Base-by-base conservation (phyloP, 768 basidiomycete genomes). In the Pisolithus orientalis region DNA sequence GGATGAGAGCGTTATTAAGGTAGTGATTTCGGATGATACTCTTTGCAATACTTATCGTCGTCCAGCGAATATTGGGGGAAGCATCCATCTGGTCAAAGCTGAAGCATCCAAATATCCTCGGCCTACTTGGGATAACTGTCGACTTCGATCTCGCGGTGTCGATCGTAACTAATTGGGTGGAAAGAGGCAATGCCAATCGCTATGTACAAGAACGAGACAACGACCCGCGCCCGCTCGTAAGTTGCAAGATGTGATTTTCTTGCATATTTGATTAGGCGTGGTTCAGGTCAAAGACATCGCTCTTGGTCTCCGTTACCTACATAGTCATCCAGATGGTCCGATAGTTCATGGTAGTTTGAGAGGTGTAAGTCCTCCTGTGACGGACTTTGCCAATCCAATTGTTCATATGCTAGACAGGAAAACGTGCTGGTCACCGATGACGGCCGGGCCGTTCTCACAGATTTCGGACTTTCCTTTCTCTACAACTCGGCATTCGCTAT, bases 51-150 rank as follows among this genome's bases (percentile, higher is more conserved):
- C 44, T 31, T 28, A 45, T 28, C 25, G 14, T 31, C 13, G 11
- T 31, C 27, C 38, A 62, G 61, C 37, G 53, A 29, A 42, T 59
- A 14, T 44, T 51, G 16, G 55, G 59, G 14, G 61, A 62, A 48
- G 48, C 60, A 27, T 48, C 48, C 21, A 57, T 60, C n/a, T 64
- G 62, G 62, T 51, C 50, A 24, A 31, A 47, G 29, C 53, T 64
- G 11, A 11, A 38, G 6, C 59, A 64, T 44, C 46, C 44, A n/a
- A 64, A 64, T 49, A 47, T 64, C 16, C 39, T 64, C 5, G 55
- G 53, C 5, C 55, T 62, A 29, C 51, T 46, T 28, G 59, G 62
- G 6, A 46, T 55, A 2, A 39, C 52, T 21, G 55, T 49, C 28
- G 57, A 55, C 39, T 17, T 21, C 42, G 58, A 53, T 51, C 56